Base-by-base conservation (phyloP, 306 rosid genomes). In the Prunus mira region DNA sequence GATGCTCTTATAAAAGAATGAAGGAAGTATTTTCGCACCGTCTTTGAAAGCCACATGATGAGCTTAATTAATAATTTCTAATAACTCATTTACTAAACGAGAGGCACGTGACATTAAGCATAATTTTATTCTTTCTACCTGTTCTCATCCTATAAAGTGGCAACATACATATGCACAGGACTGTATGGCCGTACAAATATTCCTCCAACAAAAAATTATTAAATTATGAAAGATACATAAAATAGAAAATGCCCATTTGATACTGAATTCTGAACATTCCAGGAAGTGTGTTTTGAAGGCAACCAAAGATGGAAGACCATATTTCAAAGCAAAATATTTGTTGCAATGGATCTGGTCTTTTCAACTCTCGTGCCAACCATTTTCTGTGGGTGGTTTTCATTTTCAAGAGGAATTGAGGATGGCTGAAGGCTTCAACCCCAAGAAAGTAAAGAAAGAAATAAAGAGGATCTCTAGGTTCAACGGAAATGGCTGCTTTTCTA, bases 41-140 rank as follows among this genome's bases (percentile, higher is more conserved):
- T 20, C 41, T 49, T 47, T 78, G 72, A 7, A 46, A 24, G 34
- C 25, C 75, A 73, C 79, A 73, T 79, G 79, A 65, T 5, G n/a
- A 45, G 25, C 67, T 61, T 28, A 47, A 24, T 67, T 54, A 18
- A 19, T 28, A 34, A 61, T 15, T 18, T 71, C 12, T 14, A 32
- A 15, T 61, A 13, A 25, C 58, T 52, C 7, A 15, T 5, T 34
- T n/a, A 49, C 25, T 52, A 24, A 19, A 34, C 8, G 5, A 24
- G 18, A 57, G 34, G 62, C 79, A 79, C 47, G 75, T 67, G 83
- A 54, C 14, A 32, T 45, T 52, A 5, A 52, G 66, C 41, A 54
- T 67, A 25, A 25, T 38, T 75, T 64, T 75, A 30, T 75, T 34
- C 47, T 38, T 52, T 10, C n/a, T 34, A 75, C 12, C 65, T 24